Conservation (phyloP, 441 rosid species). For the Populus hybrid region DNA sequence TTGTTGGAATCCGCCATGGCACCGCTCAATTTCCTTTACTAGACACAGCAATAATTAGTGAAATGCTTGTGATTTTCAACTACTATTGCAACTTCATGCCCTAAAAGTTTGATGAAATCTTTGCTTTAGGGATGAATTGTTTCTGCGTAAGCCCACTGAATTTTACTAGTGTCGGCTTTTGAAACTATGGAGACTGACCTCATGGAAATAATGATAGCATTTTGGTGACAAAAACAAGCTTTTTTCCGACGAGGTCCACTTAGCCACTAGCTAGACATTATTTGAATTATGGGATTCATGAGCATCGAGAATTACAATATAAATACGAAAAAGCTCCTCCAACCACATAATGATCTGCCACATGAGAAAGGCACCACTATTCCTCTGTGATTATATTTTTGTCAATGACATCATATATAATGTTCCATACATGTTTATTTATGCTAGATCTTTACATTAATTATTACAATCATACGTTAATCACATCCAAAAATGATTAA, state of each 20-base stretch:
- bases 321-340: neutral
- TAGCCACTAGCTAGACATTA: slow-evolving; percentile 5
- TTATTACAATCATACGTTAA: neutral
- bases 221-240: slow-evolving; percentile 29
- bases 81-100: neutral
- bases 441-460: neutral
- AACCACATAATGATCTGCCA: slow-evolving; percentile 9
- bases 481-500: neutral
- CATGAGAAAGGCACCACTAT: slow-evolving; percentile 20
- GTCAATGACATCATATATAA: neutral
- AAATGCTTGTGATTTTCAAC: neutral
- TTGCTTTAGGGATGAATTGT: slow-evolving; percentile 9
- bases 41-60: neutral
- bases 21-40: neutral
- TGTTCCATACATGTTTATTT: neutral
- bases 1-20: neutral
- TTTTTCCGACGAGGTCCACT: slow-evolving; percentile 22
- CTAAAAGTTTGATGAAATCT: neutral
- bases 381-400: neutral
- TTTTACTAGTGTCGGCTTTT: neutral
- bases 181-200: slow-evolving; percentile 24
- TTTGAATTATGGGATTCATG: neutral
- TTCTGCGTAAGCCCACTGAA: slow-evolving; percentile 28
- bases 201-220: slow-evolving; percentile 16
- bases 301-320: neutral